These are phyloP conservation scores for Parmelia sp. DNA, from an alignment of 495 filamentous ascomycete species.

Conservation along the genomic window DNA sequence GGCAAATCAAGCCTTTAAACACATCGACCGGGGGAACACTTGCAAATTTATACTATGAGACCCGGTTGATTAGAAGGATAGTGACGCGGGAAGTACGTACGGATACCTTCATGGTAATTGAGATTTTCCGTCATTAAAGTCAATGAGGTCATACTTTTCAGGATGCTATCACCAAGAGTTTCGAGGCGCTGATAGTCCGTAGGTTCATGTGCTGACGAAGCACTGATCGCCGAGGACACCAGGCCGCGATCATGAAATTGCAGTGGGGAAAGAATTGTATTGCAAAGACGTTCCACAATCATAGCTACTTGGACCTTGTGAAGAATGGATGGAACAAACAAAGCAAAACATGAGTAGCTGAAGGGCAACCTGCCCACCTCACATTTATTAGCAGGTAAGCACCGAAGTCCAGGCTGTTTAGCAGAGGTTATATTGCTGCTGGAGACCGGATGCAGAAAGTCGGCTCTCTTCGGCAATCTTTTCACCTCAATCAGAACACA, in stretches of 20 bases:
- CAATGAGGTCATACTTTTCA: constrained; percentile 70
- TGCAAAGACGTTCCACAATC: constrained; percentile 56
- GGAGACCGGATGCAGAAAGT: constrained; percentile 52
- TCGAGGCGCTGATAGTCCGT: constrained; percentile 82
- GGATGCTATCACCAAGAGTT: constrained; percentile 77
- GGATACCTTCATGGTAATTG: constrained; percentile 70
- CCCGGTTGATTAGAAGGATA: background rate
- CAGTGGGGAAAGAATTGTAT: constrained; percentile 51
- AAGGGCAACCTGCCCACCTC: constrained; percentile 53
- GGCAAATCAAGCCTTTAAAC: background rate
- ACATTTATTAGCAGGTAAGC: constrained; percentile 29
- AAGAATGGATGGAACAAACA: constrained; percentile 69
- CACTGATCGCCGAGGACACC: constrained; percentile 66
- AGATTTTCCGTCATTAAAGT: constrained; percentile 61
- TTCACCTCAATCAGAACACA: constrained; percentile 44
- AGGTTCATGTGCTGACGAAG: constrained; percentile 52
- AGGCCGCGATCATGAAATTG: constrained; percentile 49
- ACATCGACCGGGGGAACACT: background rate
- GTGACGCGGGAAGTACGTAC: background rate
- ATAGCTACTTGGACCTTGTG: constrained; percentile 60
- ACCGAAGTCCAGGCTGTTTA: background rate
- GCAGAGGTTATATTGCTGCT: background rate
- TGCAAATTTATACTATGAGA: background rate
- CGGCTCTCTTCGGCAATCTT: constrained; percentile 48
- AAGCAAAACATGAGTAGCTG: constrained; percentile 55